Conservation (phyloP, 345 rosid species). For the Linum tenue region DNA sequence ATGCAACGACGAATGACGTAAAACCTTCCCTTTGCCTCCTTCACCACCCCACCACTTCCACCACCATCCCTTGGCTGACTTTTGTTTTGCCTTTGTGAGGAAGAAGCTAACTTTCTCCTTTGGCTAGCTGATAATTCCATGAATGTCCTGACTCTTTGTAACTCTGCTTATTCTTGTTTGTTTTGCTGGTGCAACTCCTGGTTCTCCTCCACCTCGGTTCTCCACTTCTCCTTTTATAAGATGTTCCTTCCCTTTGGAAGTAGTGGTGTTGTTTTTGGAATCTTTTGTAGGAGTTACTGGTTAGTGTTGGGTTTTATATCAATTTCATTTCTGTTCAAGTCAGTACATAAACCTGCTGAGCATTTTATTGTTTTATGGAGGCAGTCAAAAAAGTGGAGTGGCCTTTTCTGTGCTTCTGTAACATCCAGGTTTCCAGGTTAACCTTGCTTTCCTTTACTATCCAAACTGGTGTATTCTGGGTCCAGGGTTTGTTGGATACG, state of each 20-base stretch:
- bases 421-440: constrained; percentile 36
- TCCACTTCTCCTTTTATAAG: background rate
- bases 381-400: constrained; percentile 26
- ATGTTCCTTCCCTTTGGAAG: background rate
- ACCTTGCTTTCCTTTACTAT: constrained; percentile 19
- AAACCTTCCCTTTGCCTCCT: constrained; percentile 51
- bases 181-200: constrained; percentile 9
- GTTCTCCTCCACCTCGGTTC: constrained; percentile 6
- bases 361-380: background rate
- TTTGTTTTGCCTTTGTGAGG: constrained; percentile 21
- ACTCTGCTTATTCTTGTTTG: background rate
- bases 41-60: constrained; percentile 19
- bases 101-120: constrained; percentile 12
- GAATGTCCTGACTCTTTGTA: constrained; percentile 10
- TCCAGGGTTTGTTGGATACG: constrained; percentile 32
- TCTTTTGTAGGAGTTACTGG: constrained; percentile 21
- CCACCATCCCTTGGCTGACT: constrained; percentile 19
- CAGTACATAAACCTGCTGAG: constrained; percentile 17
- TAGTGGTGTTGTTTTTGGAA: constrained; percentile 4
- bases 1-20: constrained; percentile 56
- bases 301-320: constrained; percentile 11
- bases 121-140: constrained; percentile 18
- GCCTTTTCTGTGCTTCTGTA: constrained; percentile 19
- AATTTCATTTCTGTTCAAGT: constrained; percentile 16
- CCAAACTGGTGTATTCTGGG: constrained; percentile 14